Conservation (phyloP, 163 green algal species). For the Scenedesmus sp. region DNA sequence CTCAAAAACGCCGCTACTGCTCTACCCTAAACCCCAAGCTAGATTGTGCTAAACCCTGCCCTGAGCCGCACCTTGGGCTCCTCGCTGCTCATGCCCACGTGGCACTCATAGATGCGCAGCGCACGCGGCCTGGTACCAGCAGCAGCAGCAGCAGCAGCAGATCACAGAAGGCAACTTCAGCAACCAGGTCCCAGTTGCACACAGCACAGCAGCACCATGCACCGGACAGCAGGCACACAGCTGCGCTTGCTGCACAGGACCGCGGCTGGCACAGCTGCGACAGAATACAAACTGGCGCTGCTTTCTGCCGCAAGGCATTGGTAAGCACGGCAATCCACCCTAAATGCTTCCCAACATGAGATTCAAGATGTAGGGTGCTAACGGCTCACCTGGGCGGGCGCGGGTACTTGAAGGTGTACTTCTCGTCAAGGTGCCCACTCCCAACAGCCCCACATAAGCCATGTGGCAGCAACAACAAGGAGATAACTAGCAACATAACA, state of each 20-base stretch:
- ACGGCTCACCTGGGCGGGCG: constrained; percentile 46
- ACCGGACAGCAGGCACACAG: neutral
- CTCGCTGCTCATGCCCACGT: constrained; percentile 88
- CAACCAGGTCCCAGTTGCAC: neutral
- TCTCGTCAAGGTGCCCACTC: constrained; percentile 62
- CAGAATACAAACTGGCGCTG: too few species aligned
- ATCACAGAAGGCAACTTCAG: neutral
- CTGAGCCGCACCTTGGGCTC: constrained; percentile 80
- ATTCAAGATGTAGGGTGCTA: too few species aligned
- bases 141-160: constrained; percentile 13
- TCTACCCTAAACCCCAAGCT: neutral
- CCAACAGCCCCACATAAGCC: neutral
- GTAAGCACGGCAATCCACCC: too few species aligned
- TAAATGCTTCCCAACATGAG: too few species aligned
- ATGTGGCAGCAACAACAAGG: neutral
- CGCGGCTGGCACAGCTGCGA: too few species aligned
- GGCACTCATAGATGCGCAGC: constrained; percentile 98
- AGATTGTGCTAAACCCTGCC: neutral
- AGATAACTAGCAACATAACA: neutral
- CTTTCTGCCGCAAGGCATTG: too few species aligned
- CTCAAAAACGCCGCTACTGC: neutral
- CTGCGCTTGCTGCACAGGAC: neutral
- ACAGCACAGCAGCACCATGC: too few species aligned
- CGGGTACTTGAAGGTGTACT: constrained; percentile 95
- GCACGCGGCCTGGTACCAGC: constrained; percentile 69